phyloP scores from a whole-genome alignment of 805 yeast genomes.

The Trichomonascus vanleenenianus region DNA sequence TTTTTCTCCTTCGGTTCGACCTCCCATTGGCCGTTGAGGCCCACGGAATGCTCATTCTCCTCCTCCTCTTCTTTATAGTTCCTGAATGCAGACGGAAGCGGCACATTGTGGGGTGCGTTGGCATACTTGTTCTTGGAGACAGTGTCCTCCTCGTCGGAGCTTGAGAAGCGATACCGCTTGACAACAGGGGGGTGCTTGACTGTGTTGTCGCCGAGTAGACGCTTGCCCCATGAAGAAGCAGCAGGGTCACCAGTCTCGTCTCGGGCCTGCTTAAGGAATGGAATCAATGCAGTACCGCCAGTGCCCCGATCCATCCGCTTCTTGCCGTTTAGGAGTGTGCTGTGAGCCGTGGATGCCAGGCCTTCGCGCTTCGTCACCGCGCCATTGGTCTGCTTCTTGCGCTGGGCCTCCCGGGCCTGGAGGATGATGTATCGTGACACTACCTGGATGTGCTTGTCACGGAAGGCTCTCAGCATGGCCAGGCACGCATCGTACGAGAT shows the following conservation, averaged over 20 bases:
- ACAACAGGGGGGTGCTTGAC: slow-evolving; percentile 7
- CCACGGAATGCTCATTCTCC: slow-evolving; percentile 1
- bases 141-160: slow-evolving; percentile 12
- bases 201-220: slow-evolving; percentile 31
- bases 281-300: slow-evolving; percentile 88
- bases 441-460: slow-evolving; percentile 90
- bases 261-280: slow-evolving; percentile 89
- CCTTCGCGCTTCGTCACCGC: slow-evolving; percentile 45
- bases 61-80: background rate
- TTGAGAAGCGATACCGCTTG: slow-evolving; percentile 7
- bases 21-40: slow-evolving; percentile 6
- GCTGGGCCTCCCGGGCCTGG: slow-evolving; percentile 53
- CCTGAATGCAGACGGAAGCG: slow-evolving; percentile 3
- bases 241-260: slow-evolving; percentile 95
- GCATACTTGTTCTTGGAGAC: background rate
- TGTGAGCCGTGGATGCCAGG: slow-evolving; percentile 28
- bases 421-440: slow-evolving; percentile 80
- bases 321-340: slow-evolving; percentile 36
- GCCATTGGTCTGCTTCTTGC: slow-evolving; percentile 38
- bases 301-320: slow-evolving; percentile 67
- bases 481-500: slow-evolving; percentile 81
- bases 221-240: slow-evolving; percentile 86
- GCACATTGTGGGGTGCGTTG: background rate
- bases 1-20: background rate
- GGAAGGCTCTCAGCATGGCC: slow-evolving; percentile 78